Base-by-base conservation (phyloP, 73 alveolate species). In the Strombidium stylifer region DNA sequence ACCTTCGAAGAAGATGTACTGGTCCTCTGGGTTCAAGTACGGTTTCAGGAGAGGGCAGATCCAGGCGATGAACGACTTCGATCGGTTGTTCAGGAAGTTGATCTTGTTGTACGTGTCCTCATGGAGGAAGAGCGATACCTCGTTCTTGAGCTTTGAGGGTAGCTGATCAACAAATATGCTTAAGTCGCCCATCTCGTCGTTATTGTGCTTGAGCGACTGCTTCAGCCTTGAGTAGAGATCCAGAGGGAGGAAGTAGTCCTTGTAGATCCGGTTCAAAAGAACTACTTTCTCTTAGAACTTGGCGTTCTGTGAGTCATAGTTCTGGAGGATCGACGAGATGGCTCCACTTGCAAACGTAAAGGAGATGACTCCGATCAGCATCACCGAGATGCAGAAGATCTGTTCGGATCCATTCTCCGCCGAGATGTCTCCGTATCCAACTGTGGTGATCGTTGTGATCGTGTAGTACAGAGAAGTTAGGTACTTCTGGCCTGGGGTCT, bases 401-500 rank as follows among this genome's bases (percentile, higher is more conserved):
- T 56, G 67, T 44, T 77, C 89, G 4, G 41, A 52, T 16, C 64
- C 21, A 21, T 74, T 77, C 34, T 52, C 18, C 15, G 83, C 72
- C 36, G 69, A 28, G 12, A 77, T 77, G 56, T 89, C 94, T 8
- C 97, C 97, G 70, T 89, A 89, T 0, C 97, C 97, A 25, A 89
- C 94, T 0, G 97, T 89, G 4, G 86, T 78, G 62, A 89, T 58
- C 14, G 97, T 89, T 1, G 97, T 89, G 35, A 89, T 82, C 46
- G 90, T 78, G 74, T 73, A 89, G 60, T 89, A 89, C 49, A 85
- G 64, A 30, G 97, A 40, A 3, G 30, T 19, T 39, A 62, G 40
- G 48, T 83, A 83, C 34, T 76, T 21, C 92, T 0, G 88, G 94
- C 95, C 98, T 88, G n/a, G 93, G 84, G 55, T 88, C 86, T 11